Evolutionary conservation across 1,284 basidiomycete genomes (phyloP), one percentile per base, ranked within the genome.

Genomic region (Vanrija humicola): DNA sequence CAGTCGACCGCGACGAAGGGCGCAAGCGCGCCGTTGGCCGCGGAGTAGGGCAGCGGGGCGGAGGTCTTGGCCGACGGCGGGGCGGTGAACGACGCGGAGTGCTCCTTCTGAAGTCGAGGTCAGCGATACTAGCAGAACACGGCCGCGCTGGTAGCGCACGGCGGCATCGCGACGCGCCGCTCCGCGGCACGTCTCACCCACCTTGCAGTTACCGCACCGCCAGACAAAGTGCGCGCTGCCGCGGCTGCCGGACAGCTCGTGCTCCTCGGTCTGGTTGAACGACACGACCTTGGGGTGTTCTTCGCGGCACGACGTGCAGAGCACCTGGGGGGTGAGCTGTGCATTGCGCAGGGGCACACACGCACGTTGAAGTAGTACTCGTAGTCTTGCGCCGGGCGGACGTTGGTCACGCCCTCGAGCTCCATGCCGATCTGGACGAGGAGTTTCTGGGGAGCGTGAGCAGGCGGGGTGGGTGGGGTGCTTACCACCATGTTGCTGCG

Each of bases 191-290:
- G 21, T 23, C 21, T 23, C 21, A 23, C 21, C 21, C 45, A 75
- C 75, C 64, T 77, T 77, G 65, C 75, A 77, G 48, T 75, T 65
- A 1, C 61, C 55, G 57, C 75, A 77, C 47, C 72, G 52, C 73
- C 72, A 77, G 38, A 73, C 75, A 59, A 77, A 77, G 60, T 75
- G 59, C 10, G 75, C 75, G 28, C 62, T 65, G 3, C 75, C 75
- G 52, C 73, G 68, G 12, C 71, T 73, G 8, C 74, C 74, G 8
- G 69, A 68, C 7, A 77, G 66, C 59, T 77, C 75, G 38, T 66
- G 62, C 58, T 75, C 74, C 26, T 62, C 60, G 40, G 56, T 65
- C 50, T 65, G 67, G 57, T 72, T 75, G 54, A 77, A 66, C 25
- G 71, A 70, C 23, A 77, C 68, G 8, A 65, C 68, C 58, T 75